These are phyloP conservation scores for Aquilaria yunnanensis DNA, from an alignment of 345 rosid species.

Conservation along the genomic window DNA sequence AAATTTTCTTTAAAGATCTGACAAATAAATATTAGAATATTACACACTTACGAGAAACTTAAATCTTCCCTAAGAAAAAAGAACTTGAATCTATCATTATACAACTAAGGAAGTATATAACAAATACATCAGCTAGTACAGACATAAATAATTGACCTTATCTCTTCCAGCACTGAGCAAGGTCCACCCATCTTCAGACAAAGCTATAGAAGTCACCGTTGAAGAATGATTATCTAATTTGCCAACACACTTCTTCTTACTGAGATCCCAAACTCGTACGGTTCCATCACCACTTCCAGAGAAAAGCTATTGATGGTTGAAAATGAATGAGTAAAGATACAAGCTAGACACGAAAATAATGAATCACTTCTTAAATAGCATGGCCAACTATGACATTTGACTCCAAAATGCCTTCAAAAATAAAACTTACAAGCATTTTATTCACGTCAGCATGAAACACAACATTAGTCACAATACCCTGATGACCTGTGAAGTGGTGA, in stretches of 20 bases:
- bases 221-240: constrained; percentile 78
- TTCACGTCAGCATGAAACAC: constrained; percentile 72
- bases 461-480: constrained; percentile 69
- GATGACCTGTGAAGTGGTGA: constrained; percentile 90
- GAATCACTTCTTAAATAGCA: too few relatives aligned
- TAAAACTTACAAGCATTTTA: constrained; percentile 59
- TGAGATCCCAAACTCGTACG: constrained; percentile 84
- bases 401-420: neutral
- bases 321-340: neutral
- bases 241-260: constrained; percentile 64
- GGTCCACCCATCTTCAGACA: constrained; percentile 81
- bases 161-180: constrained; percentile 88
- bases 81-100: too few relatives aligned
- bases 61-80: too few relatives aligned
- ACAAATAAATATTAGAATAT: too few relatives aligned
- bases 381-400: neutral
- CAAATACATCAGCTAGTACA: neutral
- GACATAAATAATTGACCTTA: constrained; percentile 37
- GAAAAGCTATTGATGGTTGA: constrained; percentile 44
- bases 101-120: neutral
- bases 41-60: too few relatives aligned
- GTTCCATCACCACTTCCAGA: constrained; percentile 91
- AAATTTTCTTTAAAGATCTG: too few relatives aligned
- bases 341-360: neutral
- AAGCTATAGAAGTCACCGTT: constrained; percentile 66